These are phyloP conservation scores for Penicillium hordei DNA, from an alignment of 2,329 filamentous ascomycete species.

Conservation along the genomic window DNA sequence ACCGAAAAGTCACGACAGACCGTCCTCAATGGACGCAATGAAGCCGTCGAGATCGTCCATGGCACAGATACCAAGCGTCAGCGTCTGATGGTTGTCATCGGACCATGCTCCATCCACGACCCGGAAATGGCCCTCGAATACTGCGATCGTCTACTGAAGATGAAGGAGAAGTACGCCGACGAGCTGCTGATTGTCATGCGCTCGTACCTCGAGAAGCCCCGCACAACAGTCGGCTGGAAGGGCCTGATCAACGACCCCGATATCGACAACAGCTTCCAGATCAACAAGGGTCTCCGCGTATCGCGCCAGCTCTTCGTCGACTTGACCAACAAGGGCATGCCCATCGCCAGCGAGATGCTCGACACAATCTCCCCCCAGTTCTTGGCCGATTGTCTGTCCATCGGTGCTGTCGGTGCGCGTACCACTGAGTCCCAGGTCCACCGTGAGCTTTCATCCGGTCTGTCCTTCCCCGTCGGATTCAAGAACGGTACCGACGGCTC, in stretches of 20 bases:
- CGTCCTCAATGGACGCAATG: conserved; percentile 60
- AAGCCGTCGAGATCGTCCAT: conserved; percentile 62
- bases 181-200: conserved; percentile 96
- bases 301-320: conserved; percentile 91
- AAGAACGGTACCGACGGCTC: conserved; percentile 98
- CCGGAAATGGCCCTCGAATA: conserved; percentile 87
- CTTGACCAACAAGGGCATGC: conserved; percentile 88
- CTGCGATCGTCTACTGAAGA: conserved; percentile 75
- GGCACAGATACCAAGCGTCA: conserved; percentile 55
- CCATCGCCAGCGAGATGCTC: conserved; percentile 94
- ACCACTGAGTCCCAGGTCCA: conserved; percentile 97
- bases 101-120: conserved; percentile 97
- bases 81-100: conserved; percentile 75
- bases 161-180: conserved; percentile 84
- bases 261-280: conserved; percentile 97
- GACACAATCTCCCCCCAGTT: conserved; percentile 98
- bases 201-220: conserved; percentile 96
- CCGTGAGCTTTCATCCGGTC: conserved; percentile 86
- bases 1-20: conserved; percentile 48
- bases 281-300: conserved; percentile 91
- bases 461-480: conserved; percentile 98
- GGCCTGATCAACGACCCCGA: conserved; percentile 98
- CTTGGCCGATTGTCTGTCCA: conserved; percentile 84
- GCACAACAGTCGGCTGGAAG: conserved; percentile 98
- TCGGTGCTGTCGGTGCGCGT: conserved; percentile 91